Evolutionary conservation across 441 rosid genomes (phyloP), one percentile per base, ranked within the genome.

Genomic region (Viola pubescens): DNA sequence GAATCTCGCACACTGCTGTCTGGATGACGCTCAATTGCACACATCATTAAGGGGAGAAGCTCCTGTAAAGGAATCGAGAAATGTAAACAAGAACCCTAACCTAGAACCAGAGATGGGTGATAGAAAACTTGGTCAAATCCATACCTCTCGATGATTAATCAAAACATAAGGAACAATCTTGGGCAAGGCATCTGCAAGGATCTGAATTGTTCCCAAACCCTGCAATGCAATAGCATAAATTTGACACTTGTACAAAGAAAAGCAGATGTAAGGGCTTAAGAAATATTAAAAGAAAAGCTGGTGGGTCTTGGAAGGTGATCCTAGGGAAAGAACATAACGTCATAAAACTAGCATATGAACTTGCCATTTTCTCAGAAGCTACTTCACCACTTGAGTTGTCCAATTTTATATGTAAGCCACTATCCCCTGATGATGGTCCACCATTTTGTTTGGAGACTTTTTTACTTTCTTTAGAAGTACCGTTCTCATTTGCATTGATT

Each of bases 31-130:
- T 92, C 97, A 55, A 94, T 94, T 52, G 96, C 97, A 78, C 98
- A 94, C 98, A 89, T 94, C 79, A 94, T 94, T 71, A 94, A 75
- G n/a, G 98, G 96, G 58, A 94, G 98, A 69, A 94, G 96, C 79
- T 87, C 97, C 98, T 94, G 79, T 42, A 12, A 56, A 16, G 44
- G 58, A 76, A 54, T 63, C 54, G 37, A 68, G 49, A 8, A 10
- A 6, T 8, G 26, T n/a, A 34, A 54, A n/a, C 56, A 9, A 42
- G 41, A 41, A 48, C 52, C 26, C 44, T 16, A 4, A 19, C 38
- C 8, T 10, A 56, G 51, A 47, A 16, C 11, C 5, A 41, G 56
- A 59, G 12, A 49, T 12, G 59, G 10, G 47, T 40, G 11, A 68
- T 10, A 55, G 51, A 46, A n/a, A 73, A 52, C 48, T 10, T 44